Conservation (phyloP, 352 stramenopile genomes). For the Phytophthora megakarya region DNA sequence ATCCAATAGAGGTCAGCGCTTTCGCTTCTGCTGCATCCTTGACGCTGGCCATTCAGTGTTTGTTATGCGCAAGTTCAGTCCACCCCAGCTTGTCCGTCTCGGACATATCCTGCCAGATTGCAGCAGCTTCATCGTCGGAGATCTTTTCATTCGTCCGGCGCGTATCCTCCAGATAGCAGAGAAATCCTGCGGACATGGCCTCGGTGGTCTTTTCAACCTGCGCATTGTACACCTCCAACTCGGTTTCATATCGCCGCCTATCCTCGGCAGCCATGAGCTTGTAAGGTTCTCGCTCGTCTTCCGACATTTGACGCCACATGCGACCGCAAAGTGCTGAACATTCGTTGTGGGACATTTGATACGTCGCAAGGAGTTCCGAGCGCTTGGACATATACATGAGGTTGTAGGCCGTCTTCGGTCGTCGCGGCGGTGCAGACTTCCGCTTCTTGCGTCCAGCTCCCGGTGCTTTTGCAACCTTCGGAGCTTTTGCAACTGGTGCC, state of each 20-base stretch:
- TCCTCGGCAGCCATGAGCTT: slow-evolving; percentile 57
- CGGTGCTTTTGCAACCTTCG: slow-evolving; percentile 4
- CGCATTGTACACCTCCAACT: slow-evolving; percentile 40
- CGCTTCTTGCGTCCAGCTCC: slow-evolving; percentile 27
- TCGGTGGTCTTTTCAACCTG: slow-evolving; percentile 21
- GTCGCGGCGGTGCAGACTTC: slow-evolving; percentile 33
- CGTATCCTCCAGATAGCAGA: slow-evolving; percentile 42
- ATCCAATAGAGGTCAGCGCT: not conserved
- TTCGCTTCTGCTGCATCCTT: not conserved
- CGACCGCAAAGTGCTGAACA: slow-evolving; percentile 60
- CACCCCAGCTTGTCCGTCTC: slow-evolving; percentile 48
- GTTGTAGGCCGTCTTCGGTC: slow-evolving; percentile 61
- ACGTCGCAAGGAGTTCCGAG: slow-evolving; percentile 50
- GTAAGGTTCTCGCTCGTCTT: slow-evolving; percentile 54
- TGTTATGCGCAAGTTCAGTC: slow-evolving; percentile 39
- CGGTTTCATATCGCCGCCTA: slow-evolving; percentile 51
- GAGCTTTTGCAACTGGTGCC: not conserved
- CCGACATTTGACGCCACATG: slow-evolving; percentile 65
- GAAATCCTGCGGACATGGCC: slow-evolving; percentile 36
- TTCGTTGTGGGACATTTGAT: slow-evolving; percentile 74
- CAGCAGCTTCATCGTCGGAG: slow-evolving; percentile 33
- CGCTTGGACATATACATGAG: slow-evolving; percentile 70
- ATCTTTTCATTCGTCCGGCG: slow-evolving; percentile 33
- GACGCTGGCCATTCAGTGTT: not conserved
- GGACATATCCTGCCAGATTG: slow-evolving; percentile 45